Evolutionary conservation across 1,284 basidiomycete genomes (phyloP).

Genomic region (Wallemia hederae): DNA sequence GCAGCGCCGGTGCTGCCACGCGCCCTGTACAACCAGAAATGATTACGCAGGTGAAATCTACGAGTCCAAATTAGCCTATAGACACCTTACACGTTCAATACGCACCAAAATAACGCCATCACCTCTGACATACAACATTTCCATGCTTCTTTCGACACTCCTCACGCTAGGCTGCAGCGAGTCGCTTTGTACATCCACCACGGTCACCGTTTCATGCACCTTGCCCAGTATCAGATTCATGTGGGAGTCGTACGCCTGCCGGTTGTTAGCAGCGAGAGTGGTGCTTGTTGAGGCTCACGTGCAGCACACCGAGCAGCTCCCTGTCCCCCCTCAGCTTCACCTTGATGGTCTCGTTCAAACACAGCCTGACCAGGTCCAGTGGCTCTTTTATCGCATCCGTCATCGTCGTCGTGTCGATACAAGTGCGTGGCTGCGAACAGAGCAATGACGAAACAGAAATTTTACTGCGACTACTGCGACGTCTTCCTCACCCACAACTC

Average conservation of each 20-base stretch:
- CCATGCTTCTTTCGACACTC: conserved; percentile 79
- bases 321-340: conserved; percentile 89
- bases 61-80: background rate
- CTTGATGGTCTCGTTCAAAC: conserved; percentile 81
- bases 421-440: conserved; percentile 4
- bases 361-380: conserved; percentile 90
- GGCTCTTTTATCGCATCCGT: conserved; percentile 42
- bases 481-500: conserved; percentile 71
- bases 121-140: conserved; percentile 93
- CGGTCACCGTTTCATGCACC: conserved; percentile 85
- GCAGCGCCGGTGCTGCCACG: background rate
- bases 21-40: too few relatives aligned
- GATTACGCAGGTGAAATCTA: too few relatives aligned
- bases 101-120: conserved; percentile 73
- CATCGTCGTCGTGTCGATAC: conserved; percentile 19
- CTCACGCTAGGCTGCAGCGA: conserved; percentile 15
- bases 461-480: conserved; percentile 62
- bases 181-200: conserved; percentile 32
- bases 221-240: conserved; percentile 97
- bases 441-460: conserved; percentile 14
- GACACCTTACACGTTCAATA: conserved; percentile 6
- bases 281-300: conserved; percentile 27
- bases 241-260: conserved; percentile 89
- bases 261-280: background rate
- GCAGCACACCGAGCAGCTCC: conserved; percentile 68